phyloP scores from a whole-genome alignment of 2,329 filamentous ascomycete genomes.

The Cladosporium cucumerinum region DNA sequence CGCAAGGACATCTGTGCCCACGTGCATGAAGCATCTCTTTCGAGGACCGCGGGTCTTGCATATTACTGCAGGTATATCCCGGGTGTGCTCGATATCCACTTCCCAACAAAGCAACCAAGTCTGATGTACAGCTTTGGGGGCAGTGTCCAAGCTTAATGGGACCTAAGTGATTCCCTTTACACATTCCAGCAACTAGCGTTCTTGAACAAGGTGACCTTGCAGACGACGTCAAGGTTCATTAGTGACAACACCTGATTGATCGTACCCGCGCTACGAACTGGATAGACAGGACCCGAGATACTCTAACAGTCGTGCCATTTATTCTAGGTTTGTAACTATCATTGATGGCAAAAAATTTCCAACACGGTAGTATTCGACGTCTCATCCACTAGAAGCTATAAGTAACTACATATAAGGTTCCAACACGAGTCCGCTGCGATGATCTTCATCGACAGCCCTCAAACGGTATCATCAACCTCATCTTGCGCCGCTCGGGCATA shows the following conservation, averaged over 20 bases:
- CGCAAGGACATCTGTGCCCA: neutral
- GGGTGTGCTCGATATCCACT: neutral
- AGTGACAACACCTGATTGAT: neutral
- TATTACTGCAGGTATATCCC: neutral
- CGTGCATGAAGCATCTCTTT: neutral
- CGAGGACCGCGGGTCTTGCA: neutral
- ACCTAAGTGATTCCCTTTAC: neutral
- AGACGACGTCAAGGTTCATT: too few relatives aligned
- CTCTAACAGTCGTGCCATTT: neutral
- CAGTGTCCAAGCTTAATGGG: neutral
- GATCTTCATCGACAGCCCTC: neutral
- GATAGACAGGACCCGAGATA: neutral
- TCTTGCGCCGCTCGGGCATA: slow-evolving; percentile 28
- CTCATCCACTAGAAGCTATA: neutral
- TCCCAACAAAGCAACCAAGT: neutral
- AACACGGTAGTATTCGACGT: neutral
- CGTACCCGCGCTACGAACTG: neutral
- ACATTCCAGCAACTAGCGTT: neutral
- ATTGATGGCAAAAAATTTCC: neutral
- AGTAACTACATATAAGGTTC: neutral
- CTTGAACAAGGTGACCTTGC: neutral
- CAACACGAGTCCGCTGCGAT: neutral
- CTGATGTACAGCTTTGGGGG: neutral
- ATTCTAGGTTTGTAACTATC: too few relatives aligned
- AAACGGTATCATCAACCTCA: slow-evolving; percentile 28